A percentile compares a stretch with the other conserved stretches of the same genome.
Conservation (phyloP, 805 yeast genomes). For the Barnettozyma sp. region DNA sequence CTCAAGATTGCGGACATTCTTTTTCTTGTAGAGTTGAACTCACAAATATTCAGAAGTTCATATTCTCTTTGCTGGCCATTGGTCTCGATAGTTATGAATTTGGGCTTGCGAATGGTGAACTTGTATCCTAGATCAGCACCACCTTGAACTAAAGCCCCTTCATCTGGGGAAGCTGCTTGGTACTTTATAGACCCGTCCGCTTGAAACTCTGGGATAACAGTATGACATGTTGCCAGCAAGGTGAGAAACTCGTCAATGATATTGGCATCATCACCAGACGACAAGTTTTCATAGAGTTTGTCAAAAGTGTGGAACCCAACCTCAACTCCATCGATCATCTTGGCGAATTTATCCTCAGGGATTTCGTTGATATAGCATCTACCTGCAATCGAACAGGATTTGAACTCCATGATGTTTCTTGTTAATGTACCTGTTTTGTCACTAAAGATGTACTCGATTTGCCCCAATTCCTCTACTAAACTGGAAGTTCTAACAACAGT, state of each 20-base stretch:
- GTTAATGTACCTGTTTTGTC: slow-evolving; percentile 98
- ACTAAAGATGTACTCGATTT: slow-evolving; percentile 90
- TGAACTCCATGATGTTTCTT: slow-evolving; percentile 93
- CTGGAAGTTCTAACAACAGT: slow-evolving; percentile 93
- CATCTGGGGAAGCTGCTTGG: slow-evolving; percentile 99
- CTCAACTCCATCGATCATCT: slow-evolving; percentile 71
- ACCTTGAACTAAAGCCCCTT: slow-evolving; percentile 97
- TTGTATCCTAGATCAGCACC: slow-evolving; percentile 84
- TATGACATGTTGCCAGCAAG: slow-evolving; percentile 86
- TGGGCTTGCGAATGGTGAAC: slow-evolving; percentile 81
- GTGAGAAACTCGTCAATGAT: slow-evolving; percentile 73
- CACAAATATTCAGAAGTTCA: slow-evolving; percentile 85
- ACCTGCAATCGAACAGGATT: slow-evolving; percentile 89
- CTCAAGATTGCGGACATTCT: slow-evolving; percentile 94
- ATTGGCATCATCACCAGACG: slow-evolving; percentile 38
- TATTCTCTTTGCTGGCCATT: slow-evolving; percentile 47
- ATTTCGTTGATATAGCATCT: slow-evolving; percentile 78
- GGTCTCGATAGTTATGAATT: slow-evolving; percentile 60
- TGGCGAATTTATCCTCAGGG: slow-evolving; percentile 83
- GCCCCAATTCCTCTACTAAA: slow-evolving; percentile 94
- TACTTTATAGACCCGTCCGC: slow-evolving; percentile 67
- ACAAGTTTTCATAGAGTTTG: slow-evolving; percentile 45
- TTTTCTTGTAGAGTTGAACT: slow-evolving; percentile 94
- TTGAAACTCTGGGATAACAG: slow-evolving; percentile 87
- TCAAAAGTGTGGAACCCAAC: slow-evolving; percentile 71